Evolutionary conservation across 1,284 basidiomycete species (phyloP).

Genomic region (Golubevia pallescens): DNA sequence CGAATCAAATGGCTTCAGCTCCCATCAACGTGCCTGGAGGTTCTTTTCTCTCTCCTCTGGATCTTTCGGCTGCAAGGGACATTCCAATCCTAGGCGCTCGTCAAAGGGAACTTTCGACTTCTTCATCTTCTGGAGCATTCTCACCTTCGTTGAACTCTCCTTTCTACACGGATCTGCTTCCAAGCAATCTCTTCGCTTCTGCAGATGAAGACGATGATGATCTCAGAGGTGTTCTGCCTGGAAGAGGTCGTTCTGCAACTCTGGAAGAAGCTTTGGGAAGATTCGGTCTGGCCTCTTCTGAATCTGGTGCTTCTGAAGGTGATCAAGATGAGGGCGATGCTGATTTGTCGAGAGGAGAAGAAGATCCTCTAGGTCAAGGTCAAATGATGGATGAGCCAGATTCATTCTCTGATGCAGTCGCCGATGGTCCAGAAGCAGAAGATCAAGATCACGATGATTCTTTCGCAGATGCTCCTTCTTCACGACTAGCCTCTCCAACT

Average conservation of each 20-base stretch:
- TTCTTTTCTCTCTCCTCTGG: neutral
- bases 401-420: neutral
- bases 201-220: slow-evolving; percentile 19
- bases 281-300: slow-evolving; percentile 17
- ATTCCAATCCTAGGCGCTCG: neutral
- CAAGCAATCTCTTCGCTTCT: slow-evolving; percentile 19
- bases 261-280: slow-evolving; percentile 16
- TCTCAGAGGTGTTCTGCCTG: slow-evolving; percentile 9
- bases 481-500: neutral
- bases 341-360: neutral
- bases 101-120: too few species aligned
- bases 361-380: neutral
- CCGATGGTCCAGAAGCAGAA: neutral
- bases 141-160: slow-evolving; percentile 16
- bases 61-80: neutral
- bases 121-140: neutral
- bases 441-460: neutral
- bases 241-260: slow-evolving; percentile 5
- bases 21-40: neutral
- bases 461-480: slow-evolving; percentile 4
- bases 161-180: slow-evolving; percentile 20
- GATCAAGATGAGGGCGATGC: neutral
- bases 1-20: neutral
- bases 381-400: neutral
- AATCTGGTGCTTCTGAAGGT: slow-evolving; percentile 10